Evolutionary conservation across 495 filamentous ascomycete species (phyloP).

Genomic region (Neurospora sp.): DNA sequence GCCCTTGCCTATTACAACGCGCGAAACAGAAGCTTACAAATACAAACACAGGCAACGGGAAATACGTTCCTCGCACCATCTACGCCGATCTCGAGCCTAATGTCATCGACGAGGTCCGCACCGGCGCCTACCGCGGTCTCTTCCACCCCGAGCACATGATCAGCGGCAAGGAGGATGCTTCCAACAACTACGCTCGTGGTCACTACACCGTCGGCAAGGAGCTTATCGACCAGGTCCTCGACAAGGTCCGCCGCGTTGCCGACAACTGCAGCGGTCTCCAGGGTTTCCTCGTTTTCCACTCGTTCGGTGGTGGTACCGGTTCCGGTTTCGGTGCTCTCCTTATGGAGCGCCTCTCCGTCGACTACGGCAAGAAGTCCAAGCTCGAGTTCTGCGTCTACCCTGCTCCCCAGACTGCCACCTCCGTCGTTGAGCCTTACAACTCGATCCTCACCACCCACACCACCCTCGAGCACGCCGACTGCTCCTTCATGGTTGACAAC

Average conservation of each 20-base stretch:
- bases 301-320: conserved; percentile 96
- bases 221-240: conserved; percentile 91
- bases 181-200: conserved; percentile 98
- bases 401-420: conserved; percentile 89
- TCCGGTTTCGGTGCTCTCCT: conserved; percentile 96
- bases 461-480: conserved; percentile 98
- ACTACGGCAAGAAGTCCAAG: conserved; percentile 99
- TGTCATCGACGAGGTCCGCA: conserved; percentile 98
- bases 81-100: conserved; percentile 99
- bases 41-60: conserved; percentile 67
- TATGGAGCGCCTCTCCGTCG: conserved; percentile 94
- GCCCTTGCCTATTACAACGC: not conserved
- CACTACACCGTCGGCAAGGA: conserved; percentile 99
- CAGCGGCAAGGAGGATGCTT: conserved; percentile 98
- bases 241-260: conserved; percentile 90
- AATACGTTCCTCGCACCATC: conserved; percentile 98
- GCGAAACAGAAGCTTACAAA: conserved; percentile 3
- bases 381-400: conserved; percentile 99
- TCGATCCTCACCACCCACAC: conserved; percentile 98
- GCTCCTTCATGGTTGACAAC: conserved; percentile 99
- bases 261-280: conserved; percentile 97
- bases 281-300: conserved; percentile 99
- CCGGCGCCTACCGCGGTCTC: conserved; percentile 85
- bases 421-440: conserved; percentile 98
- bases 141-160: conserved; percentile 99